Conservation (phyloP, 106 monocot species). For the Dendrobium nobile region DNA sequence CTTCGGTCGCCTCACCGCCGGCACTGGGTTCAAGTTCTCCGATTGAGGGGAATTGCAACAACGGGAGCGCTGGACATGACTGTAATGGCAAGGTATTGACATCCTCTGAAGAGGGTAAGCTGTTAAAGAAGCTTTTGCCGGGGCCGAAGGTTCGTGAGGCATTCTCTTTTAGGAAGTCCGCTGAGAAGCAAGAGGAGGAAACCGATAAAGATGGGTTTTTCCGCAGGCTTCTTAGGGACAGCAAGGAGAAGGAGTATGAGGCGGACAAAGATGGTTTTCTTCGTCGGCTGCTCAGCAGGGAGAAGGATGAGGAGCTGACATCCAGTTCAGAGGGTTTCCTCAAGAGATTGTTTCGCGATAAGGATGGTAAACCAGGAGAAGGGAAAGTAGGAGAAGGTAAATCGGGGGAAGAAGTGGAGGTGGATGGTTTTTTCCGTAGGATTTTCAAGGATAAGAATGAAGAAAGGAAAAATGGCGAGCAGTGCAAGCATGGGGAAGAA, state of each 20-base stretch:
- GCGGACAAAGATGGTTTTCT: slow-evolving; percentile 37
- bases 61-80: not conserved
- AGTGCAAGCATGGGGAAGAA: slow-evolving; percentile 32
- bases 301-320: slow-evolving; percentile 33
- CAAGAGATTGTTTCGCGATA: slow-evolving; percentile 64
- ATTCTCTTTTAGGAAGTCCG: slow-evolving; percentile 69
- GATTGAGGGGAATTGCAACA: slow-evolving; percentile 18
- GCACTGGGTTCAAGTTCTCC: slow-evolving; percentile 24
- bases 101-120: slow-evolving; percentile 62
- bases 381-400: slow-evolving; percentile 36
- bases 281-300: slow-evolving; percentile 28
- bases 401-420: slow-evolving; percentile 51
- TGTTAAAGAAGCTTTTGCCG: slow-evolving; percentile 82
- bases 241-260: slow-evolving; percentile 48
- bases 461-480: slow-evolving; percentile 22
- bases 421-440: slow-evolving; percentile 42
- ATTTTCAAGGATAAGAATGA: slow-evolving; percentile 60
- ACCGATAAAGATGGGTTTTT: slow-evolving; percentile 51
- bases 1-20: slow-evolving; percentile 32
- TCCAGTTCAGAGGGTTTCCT: slow-evolving; percentile 58
- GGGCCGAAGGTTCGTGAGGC: slow-evolving; percentile 79
- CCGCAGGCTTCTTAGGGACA: slow-evolving; percentile 40
- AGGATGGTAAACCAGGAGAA: slow-evolving; percentile 66
- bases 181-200: slow-evolving; percentile 66
- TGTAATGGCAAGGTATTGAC: slow-evolving; percentile 22